These are phyloP conservation scores for Camptophora hylomeconis DNA, from an alignment of 2,329 filamentous ascomycete genomes.

Conservation along the genomic window DNA sequence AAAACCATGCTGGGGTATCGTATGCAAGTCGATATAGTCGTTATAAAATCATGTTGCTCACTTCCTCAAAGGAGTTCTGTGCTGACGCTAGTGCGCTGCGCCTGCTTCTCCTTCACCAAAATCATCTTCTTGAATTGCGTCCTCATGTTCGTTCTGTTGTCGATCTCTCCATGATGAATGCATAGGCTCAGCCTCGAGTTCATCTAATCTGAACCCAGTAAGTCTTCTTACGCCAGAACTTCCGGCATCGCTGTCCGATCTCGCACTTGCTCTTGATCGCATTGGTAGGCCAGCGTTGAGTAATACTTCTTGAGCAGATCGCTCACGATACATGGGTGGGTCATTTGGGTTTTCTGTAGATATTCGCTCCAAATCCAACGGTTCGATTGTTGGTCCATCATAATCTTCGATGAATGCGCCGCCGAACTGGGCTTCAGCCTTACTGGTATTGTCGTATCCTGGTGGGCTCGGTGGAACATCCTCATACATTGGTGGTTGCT, in stretches of 20 bases:
- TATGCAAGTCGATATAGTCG: too few species aligned
- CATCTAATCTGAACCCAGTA: constrained; percentile 14
- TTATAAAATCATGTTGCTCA: too few species aligned
- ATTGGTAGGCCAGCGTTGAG: constrained; percentile 7
- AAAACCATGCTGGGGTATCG: too few species aligned
- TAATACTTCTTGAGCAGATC: constrained; percentile 1
- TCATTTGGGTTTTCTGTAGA: constrained; percentile 22
- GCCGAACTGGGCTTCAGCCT: constrained; percentile 21
- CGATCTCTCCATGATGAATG: constrained; percentile 5
- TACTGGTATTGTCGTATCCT: constrained; percentile 39
- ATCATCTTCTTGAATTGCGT: too few species aligned
- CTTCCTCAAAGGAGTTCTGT: too few species aligned
- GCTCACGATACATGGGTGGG: constrained; percentile 9
- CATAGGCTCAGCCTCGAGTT: constrained; percentile 15
- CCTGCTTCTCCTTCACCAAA: constrained; percentile 10
- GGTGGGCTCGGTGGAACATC: constrained; percentile 83
- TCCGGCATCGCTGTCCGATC: constrained; percentile 6
- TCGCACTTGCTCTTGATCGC: constrained; percentile 4
- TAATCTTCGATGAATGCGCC: constrained; percentile 35
- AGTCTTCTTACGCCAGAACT: constrained; percentile 4
- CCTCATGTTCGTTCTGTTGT: too few species aligned
- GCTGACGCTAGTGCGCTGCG: too few species aligned
- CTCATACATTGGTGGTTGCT: constrained; percentile 85
- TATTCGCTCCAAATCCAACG: constrained; percentile 35
- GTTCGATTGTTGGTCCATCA: constrained; percentile 29